Evolutionary conservation across 2,329 filamentous ascomycete species (phyloP), one percentile per base, ranked within the genome.

Genomic region (Talaromyces sp.): DNA sequence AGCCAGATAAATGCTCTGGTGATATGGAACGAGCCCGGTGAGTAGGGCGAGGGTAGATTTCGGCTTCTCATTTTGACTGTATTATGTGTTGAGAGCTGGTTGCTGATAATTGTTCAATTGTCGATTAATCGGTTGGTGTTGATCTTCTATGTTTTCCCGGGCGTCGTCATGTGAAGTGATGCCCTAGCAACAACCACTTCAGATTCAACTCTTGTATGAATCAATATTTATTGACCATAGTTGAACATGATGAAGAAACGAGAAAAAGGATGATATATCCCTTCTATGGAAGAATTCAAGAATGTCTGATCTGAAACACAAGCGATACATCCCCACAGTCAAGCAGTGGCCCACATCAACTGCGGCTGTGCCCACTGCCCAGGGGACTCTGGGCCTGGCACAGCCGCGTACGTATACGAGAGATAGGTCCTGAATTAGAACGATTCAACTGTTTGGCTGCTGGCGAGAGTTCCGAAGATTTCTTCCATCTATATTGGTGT

Each of bases 1-100:
- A 81, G 73, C 51, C 84, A 75, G 43, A 65, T 64, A 21, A 70
- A 51, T 17, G 69, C 60, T 31, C 75, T 70, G 22, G 77, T 70
- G 31, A 67, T 43, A 61, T 78, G 73, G 58, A 77, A 78, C 5
- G 73, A 65, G 9, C 74, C 55, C 2, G 67, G 41, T 19, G 73
- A 71, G 59, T 78, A 78, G 45, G 67, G 65, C n/a, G 75, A 77
- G 70, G 54, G 72, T 69, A 28, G 68, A 66, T 13, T 69, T 70
- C 64, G 45, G 65, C 61, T 46, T 39, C 69, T 65, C 71, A 73
- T 73, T 35, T 53, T 66, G 60, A 41, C 43, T 11, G 17, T 57
- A 9, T 33, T 28, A 39, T 45, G 52, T n/a, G 39, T 25, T 15
- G n/a, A 40, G 10, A 25, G 10, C 6, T 25, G 9, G 3, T 22